phyloP scores from a whole-genome alignment of 345 rosid species.

The Raphanus raphanistrum region DNA sequence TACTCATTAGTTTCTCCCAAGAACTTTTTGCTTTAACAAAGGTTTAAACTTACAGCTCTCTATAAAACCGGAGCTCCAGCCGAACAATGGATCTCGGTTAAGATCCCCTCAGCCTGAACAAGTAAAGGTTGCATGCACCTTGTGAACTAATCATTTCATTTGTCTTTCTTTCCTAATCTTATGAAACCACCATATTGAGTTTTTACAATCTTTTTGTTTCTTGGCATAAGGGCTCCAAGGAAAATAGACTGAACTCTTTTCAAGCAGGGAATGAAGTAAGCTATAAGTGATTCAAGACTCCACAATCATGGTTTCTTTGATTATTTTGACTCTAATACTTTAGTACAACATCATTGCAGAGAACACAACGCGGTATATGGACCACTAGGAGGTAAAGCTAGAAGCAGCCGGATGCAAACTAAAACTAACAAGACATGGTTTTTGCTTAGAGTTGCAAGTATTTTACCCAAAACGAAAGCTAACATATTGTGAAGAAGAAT shows the following conservation, averaged over 20 bases:
- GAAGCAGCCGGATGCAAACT: background rate
- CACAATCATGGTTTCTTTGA: background rate
- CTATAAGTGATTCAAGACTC: background rate
- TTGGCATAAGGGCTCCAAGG: conserved; percentile 81
- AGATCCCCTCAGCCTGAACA: conserved; percentile 46
- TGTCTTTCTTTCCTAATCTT: conserved; percentile 5
- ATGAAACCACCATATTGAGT: conserved; percentile 29
- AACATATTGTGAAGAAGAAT: conserved; percentile 12
- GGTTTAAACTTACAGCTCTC: conserved; percentile 49
- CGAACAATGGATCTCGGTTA: conserved; percentile 46
- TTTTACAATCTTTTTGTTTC: conserved; percentile 27
- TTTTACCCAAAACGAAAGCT: background rate
- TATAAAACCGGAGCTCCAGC: conserved; percentile 52
- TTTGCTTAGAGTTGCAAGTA: background rate
- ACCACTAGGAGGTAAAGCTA: conserved; percentile 45
- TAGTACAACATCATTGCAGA: conserved; percentile 33
- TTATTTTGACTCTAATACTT: background rate
- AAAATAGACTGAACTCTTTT: conserved; percentile 60
- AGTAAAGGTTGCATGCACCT: conserved; percentile 50
- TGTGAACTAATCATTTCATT: conserved; percentile 5
- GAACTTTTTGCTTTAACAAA: background rate
- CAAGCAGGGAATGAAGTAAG: conserved; percentile 69
- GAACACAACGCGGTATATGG: conserved; percentile 28
- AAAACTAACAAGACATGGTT: conserved; percentile 11
- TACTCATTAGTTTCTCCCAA: background rate